A percentile compares a stretch with the other conserved stretches of the same genome.
Evolutionary conservation across 352 stramenopile genomes (phyloP).

Genomic region (Phytophthora fragariaefolia): DNA sequence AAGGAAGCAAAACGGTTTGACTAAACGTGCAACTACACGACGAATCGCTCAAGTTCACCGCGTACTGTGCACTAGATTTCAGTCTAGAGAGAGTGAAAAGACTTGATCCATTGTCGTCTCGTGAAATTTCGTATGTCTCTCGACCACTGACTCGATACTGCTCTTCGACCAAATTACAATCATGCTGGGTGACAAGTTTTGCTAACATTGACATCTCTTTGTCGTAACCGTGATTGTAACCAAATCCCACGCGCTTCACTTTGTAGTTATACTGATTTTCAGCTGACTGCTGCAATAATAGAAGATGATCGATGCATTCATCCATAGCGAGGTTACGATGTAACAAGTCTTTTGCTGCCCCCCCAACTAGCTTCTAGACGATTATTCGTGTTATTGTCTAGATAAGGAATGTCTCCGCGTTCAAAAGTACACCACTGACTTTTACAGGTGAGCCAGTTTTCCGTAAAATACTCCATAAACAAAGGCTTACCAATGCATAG

Average conservation of each 20-base stretch:
- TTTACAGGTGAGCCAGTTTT: slow-evolving; percentile 20
- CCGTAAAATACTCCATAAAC: slow-evolving; percentile 11
- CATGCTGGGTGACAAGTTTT: slow-evolving; percentile 7
- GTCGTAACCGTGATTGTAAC: slow-evolving; percentile 11
- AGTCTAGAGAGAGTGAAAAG: neutral
- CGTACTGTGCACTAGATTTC: neutral
- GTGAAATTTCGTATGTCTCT: neutral
- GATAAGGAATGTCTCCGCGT: slow-evolving; percentile 2
- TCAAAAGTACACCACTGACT: slow-evolving; percentile 2
- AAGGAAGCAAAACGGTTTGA: slow-evolving; percentile 3
- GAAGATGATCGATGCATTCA: slow-evolving; percentile 14
- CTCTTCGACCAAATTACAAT: slow-evolving; percentile 11
- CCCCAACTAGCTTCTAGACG: slow-evolving; percentile 10
- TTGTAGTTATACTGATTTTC: slow-evolving; percentile 4
- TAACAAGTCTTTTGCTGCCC: slow-evolving; percentile 8
- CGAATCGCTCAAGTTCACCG: neutral
- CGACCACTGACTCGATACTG: neutral
- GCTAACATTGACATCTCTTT: neutral
- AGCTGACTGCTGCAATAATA: slow-evolving; percentile 14
- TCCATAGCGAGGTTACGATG: slow-evolving; percentile 13
- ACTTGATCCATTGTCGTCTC: neutral
- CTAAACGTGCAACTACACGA: slow-evolving; percentile 15
- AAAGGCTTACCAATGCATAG: neutral
- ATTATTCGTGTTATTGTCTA: slow-evolving; percentile 30
- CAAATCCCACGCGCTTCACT: slow-evolving; percentile 5